These are phyloP conservation scores for Pythium dissotocum DNA, from an alignment of 352 stramenopile species.

Conservation along the genomic window DNA sequence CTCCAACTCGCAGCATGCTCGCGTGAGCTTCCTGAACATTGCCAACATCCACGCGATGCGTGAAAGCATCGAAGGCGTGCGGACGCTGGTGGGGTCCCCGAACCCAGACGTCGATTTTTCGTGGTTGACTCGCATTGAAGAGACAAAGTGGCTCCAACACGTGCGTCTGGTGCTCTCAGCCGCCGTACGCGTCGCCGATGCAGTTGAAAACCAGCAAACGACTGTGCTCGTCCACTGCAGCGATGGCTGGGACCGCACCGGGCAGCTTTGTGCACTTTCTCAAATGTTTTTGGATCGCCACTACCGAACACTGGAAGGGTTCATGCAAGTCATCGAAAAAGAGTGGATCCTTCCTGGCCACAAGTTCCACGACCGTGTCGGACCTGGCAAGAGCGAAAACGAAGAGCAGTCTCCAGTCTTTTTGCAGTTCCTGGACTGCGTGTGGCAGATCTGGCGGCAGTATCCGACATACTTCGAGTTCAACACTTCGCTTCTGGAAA, in stretches of 20 bases:
- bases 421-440: slow-evolving; percentile 89
- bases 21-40: slow-evolving; percentile 89
- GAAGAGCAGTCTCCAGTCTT: slow-evolving; percentile 89
- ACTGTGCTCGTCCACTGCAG: slow-evolving; percentile 91
- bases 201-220: slow-evolving; percentile 64
- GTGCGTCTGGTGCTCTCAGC: slow-evolving; percentile 71
- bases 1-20: slow-evolving; percentile 65
- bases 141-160: slow-evolving; percentile 82
- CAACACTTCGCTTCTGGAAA: slow-evolving; percentile 63
- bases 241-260: slow-evolving; percentile 92
- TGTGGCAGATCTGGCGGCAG: slow-evolving; percentile 81
- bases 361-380: slow-evolving; percentile 89
- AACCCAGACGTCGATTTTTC: slow-evolving; percentile 60
- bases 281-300: slow-evolving; percentile 89
- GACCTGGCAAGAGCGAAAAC: slow-evolving; percentile 60
- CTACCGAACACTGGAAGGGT: slow-evolving; percentile 84
- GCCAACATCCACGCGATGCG: slow-evolving; percentile 94
- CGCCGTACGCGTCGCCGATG: slow-evolving; percentile 60
- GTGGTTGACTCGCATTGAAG: slow-evolving; percentile 67
- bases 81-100: slow-evolving; percentile 39
- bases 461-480: slow-evolving; percentile 90
- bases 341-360: slow-evolving; percentile 87
- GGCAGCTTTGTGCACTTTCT: slow-evolving; percentile 78
- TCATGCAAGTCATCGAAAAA: slow-evolving; percentile 81
- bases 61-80: slow-evolving; percentile 77